Evolutionary conservation across 345 rosid species (phyloP), one percentile per base, ranked within the genome.

Genomic region (Lumnitzera racemosa): DNA sequence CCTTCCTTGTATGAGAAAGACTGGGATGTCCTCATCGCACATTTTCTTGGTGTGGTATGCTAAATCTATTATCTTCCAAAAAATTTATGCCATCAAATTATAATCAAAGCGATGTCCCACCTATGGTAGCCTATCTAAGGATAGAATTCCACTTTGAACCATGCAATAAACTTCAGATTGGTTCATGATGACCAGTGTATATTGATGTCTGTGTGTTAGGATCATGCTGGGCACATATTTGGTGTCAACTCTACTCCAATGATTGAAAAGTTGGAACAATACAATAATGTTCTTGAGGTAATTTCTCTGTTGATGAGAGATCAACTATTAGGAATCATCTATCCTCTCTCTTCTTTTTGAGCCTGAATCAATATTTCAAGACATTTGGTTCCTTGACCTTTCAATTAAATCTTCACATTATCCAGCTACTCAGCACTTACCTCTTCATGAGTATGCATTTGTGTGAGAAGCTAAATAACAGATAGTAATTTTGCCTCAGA

Each of bases 1-100:
- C 96, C 97, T 15, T 71, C 95, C 15, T 74, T 90, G 46, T 75
- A 80, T 60, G 47, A 85, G 70, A 84, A 88, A 61, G 91, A 92
- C 63, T 92, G 97, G 97, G 96, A 90, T 73, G 97, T 90, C 58
- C 95, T 92, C 24, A 84, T 92, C 72, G 95, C 96, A 0, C 98
- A 92, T 81, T 92, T 89, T 77, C 97, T 92, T 13, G 99, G 99
- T 10, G 87, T 87, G 91, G 99, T 90, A 87, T 74, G 80, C 48
- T 53, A 53, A 12, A 53, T 24, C 56, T 52, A 52, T 52, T 12
- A 5, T 29, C 56, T 53, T 53, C 12, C 56, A 16, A 53, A 17
- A 10, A 36, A 36, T 36, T 4, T 6, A 9, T 36, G 5, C 43
- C 43, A 5, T 36, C 43, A 36, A 20, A 36, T 36, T 9, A 36